Percentiles rank a stretch among this genome's conserved stretches.
Conservation (phyloP, 108 stramenopile species). For the Schizochytrium sp. region DNA sequence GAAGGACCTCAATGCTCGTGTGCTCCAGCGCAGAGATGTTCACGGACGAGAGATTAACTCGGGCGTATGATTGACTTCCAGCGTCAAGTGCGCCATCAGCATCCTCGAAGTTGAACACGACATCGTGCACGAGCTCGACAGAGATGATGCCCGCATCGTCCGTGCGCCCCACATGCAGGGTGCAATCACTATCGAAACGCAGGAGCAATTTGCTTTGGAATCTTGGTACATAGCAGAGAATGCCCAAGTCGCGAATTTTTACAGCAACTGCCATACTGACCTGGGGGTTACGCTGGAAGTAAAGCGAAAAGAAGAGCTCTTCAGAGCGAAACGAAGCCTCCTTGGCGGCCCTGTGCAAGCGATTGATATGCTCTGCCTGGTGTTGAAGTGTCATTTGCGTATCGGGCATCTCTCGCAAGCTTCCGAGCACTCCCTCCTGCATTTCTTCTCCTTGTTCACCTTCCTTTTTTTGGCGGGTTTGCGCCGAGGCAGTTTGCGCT, state of each 20-base stretch:
- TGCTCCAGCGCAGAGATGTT: neutral
- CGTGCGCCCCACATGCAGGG: neutral
- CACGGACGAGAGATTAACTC: neutral
- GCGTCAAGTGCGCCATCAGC: neutral
- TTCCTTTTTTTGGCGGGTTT: no score
- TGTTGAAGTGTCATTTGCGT: neutral
- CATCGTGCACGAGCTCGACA: conserved; percentile 21
- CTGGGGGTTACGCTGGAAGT: conserved; percentile 44
- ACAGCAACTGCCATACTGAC: conserved; percentile 46
- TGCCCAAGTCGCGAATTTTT: conserved; percentile 39
- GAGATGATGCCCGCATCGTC: neutral
- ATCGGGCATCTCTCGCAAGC: neutral
- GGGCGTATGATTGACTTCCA: neutral
- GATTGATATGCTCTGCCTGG: conserved; percentile 54
- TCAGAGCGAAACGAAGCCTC: conserved; percentile 57
- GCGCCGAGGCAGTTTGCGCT: no score
- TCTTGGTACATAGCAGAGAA: conserved; percentile 50
- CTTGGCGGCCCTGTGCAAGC: conserved; percentile 51
- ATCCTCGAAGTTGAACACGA: neutral
- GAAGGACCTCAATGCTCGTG: neutral
- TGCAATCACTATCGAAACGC: conserved; percentile 30
- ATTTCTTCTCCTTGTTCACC: no score
- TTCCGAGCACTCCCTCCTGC: no score
- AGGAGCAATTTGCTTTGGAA: conserved; percentile 56
- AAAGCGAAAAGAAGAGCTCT: conserved; percentile 52